Conservation (phyloP, 768 basidiomycete species). For the Panellus pusillus region DNA sequence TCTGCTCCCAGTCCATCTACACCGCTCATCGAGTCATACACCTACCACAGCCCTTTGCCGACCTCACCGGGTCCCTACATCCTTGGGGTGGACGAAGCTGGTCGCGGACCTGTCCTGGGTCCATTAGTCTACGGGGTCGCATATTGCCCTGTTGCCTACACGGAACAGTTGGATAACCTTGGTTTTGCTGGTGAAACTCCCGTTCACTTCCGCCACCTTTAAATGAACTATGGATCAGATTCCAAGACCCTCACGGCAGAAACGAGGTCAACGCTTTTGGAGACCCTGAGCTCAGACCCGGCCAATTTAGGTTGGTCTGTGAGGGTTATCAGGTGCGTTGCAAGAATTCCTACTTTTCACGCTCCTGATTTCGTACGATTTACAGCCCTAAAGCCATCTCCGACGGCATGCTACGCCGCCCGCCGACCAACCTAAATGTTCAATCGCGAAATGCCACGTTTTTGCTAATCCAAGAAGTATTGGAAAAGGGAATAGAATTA, state of each 20-base stretch:
- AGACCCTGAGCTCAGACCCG: constrained; percentile 68
- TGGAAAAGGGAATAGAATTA: constrained; percentile 77
- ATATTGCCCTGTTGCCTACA: constrained; percentile 82
- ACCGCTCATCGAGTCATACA: constrained; percentile 69
- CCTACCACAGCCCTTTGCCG: constrained; percentile 73
- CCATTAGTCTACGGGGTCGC: constrained; percentile 96
- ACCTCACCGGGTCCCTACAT: constrained; percentile 80
- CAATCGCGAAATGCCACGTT: constrained; percentile 91
- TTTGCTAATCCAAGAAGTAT: constrained; percentile 79
- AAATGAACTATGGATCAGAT: constrained; percentile 47
- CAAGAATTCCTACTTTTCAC: neutral
- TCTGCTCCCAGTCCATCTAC: constrained; percentile 59
- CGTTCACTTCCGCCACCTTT: neutral
- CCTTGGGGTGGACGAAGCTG: constrained; percentile 98
- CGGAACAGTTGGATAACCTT: constrained; percentile 68
- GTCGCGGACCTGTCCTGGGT: constrained; percentile 92
- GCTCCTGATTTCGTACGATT: neutral
- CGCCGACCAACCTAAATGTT: constrained; percentile 83
- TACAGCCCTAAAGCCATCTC: constrained; percentile 88
- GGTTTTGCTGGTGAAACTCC: constrained; percentile 80
- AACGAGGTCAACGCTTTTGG: constrained; percentile 62
- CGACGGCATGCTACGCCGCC: constrained; percentile 81
- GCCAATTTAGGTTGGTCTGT: constrained; percentile 81
- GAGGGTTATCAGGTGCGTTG: constrained; percentile 62
- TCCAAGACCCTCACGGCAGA: constrained; percentile 86